A percentile compares a stretch with the other conserved stretches of the same genome.
Conservation (phyloP, 2,329 filamentous ascomycete species). For the Aspergillus sp. region DNA sequence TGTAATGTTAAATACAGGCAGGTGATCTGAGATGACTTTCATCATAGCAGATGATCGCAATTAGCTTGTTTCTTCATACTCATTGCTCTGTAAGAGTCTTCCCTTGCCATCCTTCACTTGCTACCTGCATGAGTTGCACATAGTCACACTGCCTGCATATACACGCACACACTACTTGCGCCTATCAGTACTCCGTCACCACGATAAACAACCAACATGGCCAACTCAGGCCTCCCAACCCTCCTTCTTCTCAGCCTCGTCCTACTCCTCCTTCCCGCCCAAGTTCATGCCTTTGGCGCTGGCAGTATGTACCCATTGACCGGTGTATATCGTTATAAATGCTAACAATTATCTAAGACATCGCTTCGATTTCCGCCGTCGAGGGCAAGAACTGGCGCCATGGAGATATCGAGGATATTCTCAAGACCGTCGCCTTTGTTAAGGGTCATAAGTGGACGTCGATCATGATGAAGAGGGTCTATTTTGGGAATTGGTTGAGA, state of each 20-base stretch:
- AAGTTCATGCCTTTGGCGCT: constrained; percentile 38
- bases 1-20: too few relatives aligned
- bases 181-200: too few relatives aligned
- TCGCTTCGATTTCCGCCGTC: constrained; percentile 43
- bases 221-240: constrained; percentile 20
- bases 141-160: too few relatives aligned
- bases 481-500: constrained; percentile 80
- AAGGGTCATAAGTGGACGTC: constrained; percentile 78
- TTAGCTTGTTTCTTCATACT: too few relatives aligned
- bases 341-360: constrained; percentile 23
- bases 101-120: too few relatives aligned
- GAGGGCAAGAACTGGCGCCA: constrained; percentile 47
- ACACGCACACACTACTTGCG: too few relatives aligned
- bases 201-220: not conserved
- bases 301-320: constrained; percentile 30
- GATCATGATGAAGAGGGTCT: constrained; percentile 67
- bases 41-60: too few relatives aligned
- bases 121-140: too few relatives aligned
- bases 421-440: constrained; percentile 68
- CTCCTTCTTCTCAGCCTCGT: constrained; percentile 30
- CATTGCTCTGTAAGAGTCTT: too few relatives aligned
- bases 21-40: too few relatives aligned
- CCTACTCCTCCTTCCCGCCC: constrained; percentile 29
- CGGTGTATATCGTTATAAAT: not conserved
- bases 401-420: constrained; percentile 70